Base-by-base conservation (phyloP, 2,329 filamentous ascomycete species). In the Neopestalotiopsis rosae region DNA sequence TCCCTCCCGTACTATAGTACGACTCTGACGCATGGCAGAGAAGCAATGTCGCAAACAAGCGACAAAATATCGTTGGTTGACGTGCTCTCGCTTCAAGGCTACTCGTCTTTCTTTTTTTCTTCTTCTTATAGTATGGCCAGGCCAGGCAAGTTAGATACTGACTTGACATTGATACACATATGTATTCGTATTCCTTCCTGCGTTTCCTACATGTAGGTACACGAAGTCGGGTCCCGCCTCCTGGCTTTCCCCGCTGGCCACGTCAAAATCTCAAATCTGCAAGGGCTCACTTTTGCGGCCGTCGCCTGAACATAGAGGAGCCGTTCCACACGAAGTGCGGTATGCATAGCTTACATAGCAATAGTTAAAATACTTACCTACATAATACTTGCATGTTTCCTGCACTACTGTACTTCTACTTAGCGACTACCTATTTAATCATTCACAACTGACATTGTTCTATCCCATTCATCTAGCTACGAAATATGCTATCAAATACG, bases 41-140 rank as follows among this genome's bases (percentile, higher is more conserved):
- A 52, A 52, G 45, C 45, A 52, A 52, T 52, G 45, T 52, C 45
- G 45, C 45, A n/a, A 52, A 52, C 45, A 52, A 52, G 45, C 45
- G 45, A 52, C 45, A 52, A 3, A 20, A 52, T 52, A 7, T 52
- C 45, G 45, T 52, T 52, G 45, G 45, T 52, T 52, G 45, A n/a
- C 45, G 45, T 52, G 45, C 45, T 52, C 34, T 52, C 45, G 45
- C 45, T 52, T 52, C 34, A 38, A 52, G n/a, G n/a, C 1, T n/a
- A 49, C 2, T 49, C 42, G 45, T 52, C 45, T 52, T 20, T n/a
- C 5, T 52, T 52, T 24, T 52, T 52, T 24, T 52, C 6, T 20
- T 52, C 45, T 52, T 24, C 13, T 49, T 49, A 9, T 10, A 10
- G 34, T 38, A 10, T 10, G 10, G 6, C 34, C 10, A 38, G 34